These are phyloP conservation scores for Ramaria sp. DNA, from an alignment of 768 basidiomycete species.

Conservation along the genomic window DNA sequence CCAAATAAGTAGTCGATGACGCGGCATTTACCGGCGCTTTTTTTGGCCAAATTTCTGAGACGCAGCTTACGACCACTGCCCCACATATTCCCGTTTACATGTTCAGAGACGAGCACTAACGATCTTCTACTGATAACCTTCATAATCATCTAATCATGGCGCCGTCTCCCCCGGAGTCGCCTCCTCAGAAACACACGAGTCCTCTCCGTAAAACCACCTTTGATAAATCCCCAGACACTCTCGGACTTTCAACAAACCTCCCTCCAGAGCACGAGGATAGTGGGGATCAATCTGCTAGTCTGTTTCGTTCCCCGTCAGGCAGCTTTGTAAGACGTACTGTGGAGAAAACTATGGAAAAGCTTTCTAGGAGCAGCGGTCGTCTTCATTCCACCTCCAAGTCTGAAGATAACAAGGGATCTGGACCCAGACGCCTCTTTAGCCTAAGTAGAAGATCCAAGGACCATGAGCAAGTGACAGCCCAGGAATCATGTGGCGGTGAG, in stretches of 20 bases:
- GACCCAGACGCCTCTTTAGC: constrained; percentile 44
- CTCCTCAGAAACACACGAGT: constrained; percentile 15
- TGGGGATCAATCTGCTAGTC: background rate
- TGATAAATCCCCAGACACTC: constrained; percentile 12
- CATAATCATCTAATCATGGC: constrained; percentile 2
- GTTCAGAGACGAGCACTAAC: background rate
- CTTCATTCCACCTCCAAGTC: background rate
- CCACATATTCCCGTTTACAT: background rate
- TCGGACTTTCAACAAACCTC: constrained; percentile 10
- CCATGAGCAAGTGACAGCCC: constrained; percentile 34
- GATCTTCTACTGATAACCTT: background rate
- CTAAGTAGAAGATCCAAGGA: constrained; percentile 41
- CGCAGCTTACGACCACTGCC: too few relatives aligned
- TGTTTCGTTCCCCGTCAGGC: constrained; percentile 26
- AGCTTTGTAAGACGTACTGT: constrained; percentile 32
- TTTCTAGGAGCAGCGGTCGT: constrained; percentile 33
- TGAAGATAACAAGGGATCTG: constrained; percentile 17
- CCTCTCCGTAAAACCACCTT: constrained; percentile 17
- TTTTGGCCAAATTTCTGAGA: too few relatives aligned
- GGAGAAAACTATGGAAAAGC: constrained; percentile 50
- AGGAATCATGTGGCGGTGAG: constrained; percentile 18
- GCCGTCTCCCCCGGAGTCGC: background rate
- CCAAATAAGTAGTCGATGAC: too few relatives aligned
- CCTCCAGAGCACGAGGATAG: background rate
- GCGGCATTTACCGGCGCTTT: too few relatives aligned